Evolutionary conservation across 495 filamentous ascomycete genomes (phyloP), one percentile per base, ranked within the genome.

Genomic region (Xylaria scruposa): DNA sequence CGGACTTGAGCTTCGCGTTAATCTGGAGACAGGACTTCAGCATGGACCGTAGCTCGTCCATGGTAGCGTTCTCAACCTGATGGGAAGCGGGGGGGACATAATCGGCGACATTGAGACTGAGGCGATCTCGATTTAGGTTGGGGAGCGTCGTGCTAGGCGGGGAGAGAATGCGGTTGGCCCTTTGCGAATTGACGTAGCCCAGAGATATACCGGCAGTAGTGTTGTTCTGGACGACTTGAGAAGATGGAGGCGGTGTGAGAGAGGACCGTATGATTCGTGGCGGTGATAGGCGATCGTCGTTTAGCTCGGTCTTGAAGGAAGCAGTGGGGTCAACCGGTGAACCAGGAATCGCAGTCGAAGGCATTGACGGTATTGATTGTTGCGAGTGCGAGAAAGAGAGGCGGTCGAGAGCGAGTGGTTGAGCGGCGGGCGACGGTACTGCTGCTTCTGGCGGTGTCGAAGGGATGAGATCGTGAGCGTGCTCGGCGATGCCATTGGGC

Each of bases 241-340:
- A 90, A 2, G 92, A 94, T 0, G 92, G 92, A 13, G 92, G 92
- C 0, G 92, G 92, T 5, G 92, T 94, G 81, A 94, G 80, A 33
- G 86, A 88, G 4, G 85, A 82, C 44, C 83, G 81, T 61, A 86
- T 83, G 63, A 85, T 72, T 17, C 73, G 72, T 3, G 81, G 72
- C 13, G 82, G 74, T 21, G 76, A 73, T 26, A 73, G 56, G 13
- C 72, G 73, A 46, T 85, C 83, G 67, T 85, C 82, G 72, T 79
- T 81, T 60, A 76, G 36, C 58, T 85, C 83, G 31, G 79, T 77
- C 68, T 77, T 78, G 73, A 86, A 83, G 0, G 77, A 81, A 17
- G 76, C 67, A 9, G 71, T 33, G 15, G 80, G 77, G 19, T 79
- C 78, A 62, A 81, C 68, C 29, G 83, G 84, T 15, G 85, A 85